phyloP scores from a whole-genome alignment of 768 basidiomycete genomes.

The Suillus plorans region DNA sequence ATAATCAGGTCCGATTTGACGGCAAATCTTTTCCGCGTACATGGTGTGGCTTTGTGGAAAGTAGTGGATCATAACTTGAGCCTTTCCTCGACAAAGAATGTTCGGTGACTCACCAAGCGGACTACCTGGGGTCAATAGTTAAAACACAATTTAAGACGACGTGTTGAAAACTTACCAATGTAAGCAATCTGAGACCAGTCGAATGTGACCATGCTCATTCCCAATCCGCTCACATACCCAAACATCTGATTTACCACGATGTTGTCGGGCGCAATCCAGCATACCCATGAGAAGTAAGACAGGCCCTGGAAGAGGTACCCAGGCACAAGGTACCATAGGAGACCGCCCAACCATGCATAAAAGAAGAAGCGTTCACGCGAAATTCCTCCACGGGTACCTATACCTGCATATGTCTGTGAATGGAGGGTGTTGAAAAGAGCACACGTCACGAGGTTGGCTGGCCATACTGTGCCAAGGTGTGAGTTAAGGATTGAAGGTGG shows the following conservation, averaged over 20 bases:
- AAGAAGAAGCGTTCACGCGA: constrained; percentile 55
- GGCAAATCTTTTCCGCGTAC: neutral
- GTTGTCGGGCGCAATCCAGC: constrained; percentile 73
- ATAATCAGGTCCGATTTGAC: neutral
- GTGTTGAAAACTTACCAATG: constrained; percentile 16
- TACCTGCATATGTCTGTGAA: constrained; percentile 46
- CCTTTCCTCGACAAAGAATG: neutral
- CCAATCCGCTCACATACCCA: constrained; percentile 52
- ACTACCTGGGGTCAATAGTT: constrained; percentile 17
- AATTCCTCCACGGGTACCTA: constrained; percentile 44
- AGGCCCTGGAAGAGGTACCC: constrained; percentile 72
- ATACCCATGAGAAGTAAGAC: constrained; percentile 58
- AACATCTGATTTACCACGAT: constrained; percentile 73
- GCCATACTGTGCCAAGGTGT: constrained; percentile 56
- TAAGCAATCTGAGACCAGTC: constrained; percentile 72
- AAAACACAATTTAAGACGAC: neutral
- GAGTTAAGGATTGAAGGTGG: neutral
- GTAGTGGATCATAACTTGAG: neutral
- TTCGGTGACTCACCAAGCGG: constrained; percentile 55
- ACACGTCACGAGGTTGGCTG: constrained; percentile 65
- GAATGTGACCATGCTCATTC: constrained; percentile 77
- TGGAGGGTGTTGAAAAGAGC: constrained; percentile 77
- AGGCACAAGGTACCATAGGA: constrained; percentile 59
- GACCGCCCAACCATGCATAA: constrained; percentile 35
- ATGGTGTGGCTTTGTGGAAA: constrained; percentile 1